Conservation (phyloP, 371 early-diverging fungal genomes). For the Syncephalastrum sp. region DNA sequence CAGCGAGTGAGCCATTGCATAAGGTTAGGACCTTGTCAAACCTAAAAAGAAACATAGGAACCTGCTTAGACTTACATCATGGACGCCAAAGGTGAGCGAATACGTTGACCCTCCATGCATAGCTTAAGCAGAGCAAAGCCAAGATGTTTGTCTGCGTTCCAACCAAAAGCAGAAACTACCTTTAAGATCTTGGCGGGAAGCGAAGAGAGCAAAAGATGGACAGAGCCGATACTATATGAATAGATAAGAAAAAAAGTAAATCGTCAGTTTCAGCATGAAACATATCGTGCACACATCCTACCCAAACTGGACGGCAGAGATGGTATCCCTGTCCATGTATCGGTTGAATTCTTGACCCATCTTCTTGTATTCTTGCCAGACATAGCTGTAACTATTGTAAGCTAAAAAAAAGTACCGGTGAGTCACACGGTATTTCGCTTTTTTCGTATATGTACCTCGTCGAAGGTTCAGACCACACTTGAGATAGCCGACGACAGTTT, state of each 20-base stretch:
- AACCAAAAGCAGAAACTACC: slow-evolving; percentile 57
- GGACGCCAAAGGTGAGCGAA: slow-evolving; percentile 58
- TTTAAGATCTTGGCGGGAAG: slow-evolving; percentile 59
- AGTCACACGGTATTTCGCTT: background rate
- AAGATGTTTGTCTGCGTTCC: slow-evolving; percentile 57
- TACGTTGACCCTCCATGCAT: slow-evolving; percentile 53
- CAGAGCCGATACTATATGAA: slow-evolving; percentile 53
- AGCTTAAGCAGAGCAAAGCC: slow-evolving; percentile 58
- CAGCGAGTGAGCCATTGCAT: background rate
- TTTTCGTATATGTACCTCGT: slow-evolving; percentile 41
- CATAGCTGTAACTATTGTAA: slow-evolving; percentile 45
- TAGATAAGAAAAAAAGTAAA: background rate
- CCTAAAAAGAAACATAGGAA: no score
- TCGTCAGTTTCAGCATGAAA: background rate
- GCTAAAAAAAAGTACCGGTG: slow-evolving; percentile 17
- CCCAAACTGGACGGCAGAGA: slow-evolving; percentile 51
- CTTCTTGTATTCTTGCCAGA: slow-evolving; percentile 50
- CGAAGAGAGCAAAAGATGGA: slow-evolving; percentile 56
- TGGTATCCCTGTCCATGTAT: slow-evolving; percentile 41
- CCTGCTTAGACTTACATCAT: slow-evolving; percentile 38
- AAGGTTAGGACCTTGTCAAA: background rate
- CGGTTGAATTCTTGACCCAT: slow-evolving; percentile 45
- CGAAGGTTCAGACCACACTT: slow-evolving; percentile 61
- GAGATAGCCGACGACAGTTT: slow-evolving; percentile 57
- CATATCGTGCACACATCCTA: slow-evolving; percentile 6